Conservation (phyloP, 805 yeast species). For the Kazachstania kunashirensis region DNA sequence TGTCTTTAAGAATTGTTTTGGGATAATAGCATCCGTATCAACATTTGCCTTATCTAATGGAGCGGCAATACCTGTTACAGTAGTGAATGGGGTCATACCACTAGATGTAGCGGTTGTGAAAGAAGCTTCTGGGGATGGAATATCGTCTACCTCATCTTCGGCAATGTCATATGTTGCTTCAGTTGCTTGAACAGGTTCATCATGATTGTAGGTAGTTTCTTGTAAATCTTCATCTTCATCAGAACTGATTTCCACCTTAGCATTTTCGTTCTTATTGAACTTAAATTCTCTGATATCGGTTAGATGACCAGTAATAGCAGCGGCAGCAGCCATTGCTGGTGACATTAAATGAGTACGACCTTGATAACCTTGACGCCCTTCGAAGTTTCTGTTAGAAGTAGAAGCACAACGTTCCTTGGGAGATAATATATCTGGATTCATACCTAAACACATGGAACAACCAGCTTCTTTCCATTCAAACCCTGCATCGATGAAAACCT, state of each 20-base stretch:
- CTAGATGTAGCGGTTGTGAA: conserved; percentile 30
- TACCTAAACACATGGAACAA: conserved; percentile 98
- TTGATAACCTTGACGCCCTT: conserved; percentile 96
- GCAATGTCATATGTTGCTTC: conserved; percentile 39
- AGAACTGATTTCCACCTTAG: conserved; percentile 40
- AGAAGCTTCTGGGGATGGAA: conserved; percentile 42
- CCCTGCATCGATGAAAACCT: conserved; percentile 83
- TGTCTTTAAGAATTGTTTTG: conserved; percentile 95
- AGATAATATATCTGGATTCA: conserved; percentile 94
- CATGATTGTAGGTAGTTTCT: conserved; percentile 61
- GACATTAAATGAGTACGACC: conserved; percentile 97
- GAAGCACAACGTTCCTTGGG: conserved; percentile 98
- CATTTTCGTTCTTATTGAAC: conserved; percentile 49
- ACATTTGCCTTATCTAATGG: conserved; percentile 92
- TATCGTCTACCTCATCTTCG: conserved; percentile 52
- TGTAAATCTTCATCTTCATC: conserved; percentile 41
- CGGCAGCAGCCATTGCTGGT: conserved; percentile 99
- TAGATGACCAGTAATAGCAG: conserved; percentile 84
- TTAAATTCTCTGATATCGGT: conserved; percentile 80
- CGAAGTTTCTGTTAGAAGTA: conserved; percentile 96
- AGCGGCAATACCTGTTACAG: conserved; percentile 80
- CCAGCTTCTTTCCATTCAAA: conserved; percentile 99
- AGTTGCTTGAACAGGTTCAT: conserved; percentile 47
- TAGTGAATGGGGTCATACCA: conserved; percentile 67
- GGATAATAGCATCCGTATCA: conserved; percentile 97